Base-by-base conservation (phyloP, 495 filamentous ascomycete species). In the Neurospora sp. region DNA sequence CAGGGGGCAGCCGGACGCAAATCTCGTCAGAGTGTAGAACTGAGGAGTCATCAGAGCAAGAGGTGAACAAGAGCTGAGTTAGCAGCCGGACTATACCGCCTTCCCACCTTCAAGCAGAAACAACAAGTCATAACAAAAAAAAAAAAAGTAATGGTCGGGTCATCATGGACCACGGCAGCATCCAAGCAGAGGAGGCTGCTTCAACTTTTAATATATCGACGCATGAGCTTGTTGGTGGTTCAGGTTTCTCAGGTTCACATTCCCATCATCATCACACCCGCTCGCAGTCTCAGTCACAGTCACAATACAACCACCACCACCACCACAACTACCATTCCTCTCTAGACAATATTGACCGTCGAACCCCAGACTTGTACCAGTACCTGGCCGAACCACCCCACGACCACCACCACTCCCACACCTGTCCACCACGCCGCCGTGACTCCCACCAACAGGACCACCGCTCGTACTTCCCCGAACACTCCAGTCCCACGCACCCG, bases 121-220 rank as follows among this genome's bases (percentile, higher is more conserved):
- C 19, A 24, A 71, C 2, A 66, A 40, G 70, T 66, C 42, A 36
- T 69, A 39, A 59, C 70, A 74, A 74, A 17, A 24, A 1, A 4
- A 34, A n/a, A 21, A 48, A 48, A 40, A 76, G 78, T 77, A 69
- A 80, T 78, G 76, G 78, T 74, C 71, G 74, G 70, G 76, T 73
- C 75, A 79, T 73, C 79, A 82, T 82, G 80, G 82, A 82, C 73
- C 77, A 79, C 73, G 79, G 79, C 78, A 77, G 75, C 74, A 75
- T 76, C 73, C 54, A 54, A 13, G 73, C 71, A 70, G 80, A 81
- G 71, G 79, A 81, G 77, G 79, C 72, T 37, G 40, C 78, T 74
- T 34, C 48, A 34, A 6, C 73, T 71, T 74, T 73, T 70, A 19
- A 43, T n/a, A n/a, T 7, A n/a, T 72, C 69, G 74, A 76, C 78